Evolutionary conservation across 2,329 filamentous ascomycete genomes (phyloP).

Genomic region (Dothistroma septosporum): DNA sequence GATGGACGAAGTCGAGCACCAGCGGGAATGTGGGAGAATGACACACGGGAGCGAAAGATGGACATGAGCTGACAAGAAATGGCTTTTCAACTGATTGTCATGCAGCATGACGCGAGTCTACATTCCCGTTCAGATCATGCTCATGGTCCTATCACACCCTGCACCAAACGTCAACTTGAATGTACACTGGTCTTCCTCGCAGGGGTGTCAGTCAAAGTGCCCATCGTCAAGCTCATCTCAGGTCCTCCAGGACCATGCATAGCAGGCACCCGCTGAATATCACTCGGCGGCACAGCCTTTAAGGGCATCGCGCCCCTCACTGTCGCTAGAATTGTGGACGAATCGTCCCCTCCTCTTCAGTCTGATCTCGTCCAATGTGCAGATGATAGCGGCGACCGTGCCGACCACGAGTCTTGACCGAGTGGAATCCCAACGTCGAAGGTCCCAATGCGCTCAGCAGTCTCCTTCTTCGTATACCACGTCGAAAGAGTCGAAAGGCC

Average conservation of each 20-base stretch:
- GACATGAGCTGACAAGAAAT: no score
- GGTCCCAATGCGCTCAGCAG: conserved; percentile 44
- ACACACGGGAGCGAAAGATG: no score
- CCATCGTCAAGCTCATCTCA: conserved; percentile 1
- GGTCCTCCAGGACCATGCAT: neutral
- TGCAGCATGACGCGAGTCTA: neutral
- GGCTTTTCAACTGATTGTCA: no score
- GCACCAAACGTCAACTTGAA: neutral
- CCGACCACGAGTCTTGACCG: conserved; percentile 45
- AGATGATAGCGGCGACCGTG: conserved; percentile 39
- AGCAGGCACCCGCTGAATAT: conserved; percentile 11
- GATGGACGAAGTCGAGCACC: no score
- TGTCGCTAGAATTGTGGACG: conserved; percentile 8
- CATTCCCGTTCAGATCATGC: neutral
- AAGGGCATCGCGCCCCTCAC: conserved; percentile 9
- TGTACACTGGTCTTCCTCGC: conserved; percentile 1
- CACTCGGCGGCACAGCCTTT: conserved; percentile 11
- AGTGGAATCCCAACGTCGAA: conserved; percentile 47
- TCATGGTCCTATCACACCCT: neutral
- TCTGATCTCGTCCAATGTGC: conserved; percentile 45
- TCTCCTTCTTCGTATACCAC: conserved; percentile 48
- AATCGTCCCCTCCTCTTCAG: conserved; percentile 10
- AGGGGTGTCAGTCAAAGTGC: neutral
- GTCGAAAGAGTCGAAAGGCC: conserved; percentile 47
- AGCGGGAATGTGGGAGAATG: no score